Evolutionary conservation across 2,329 filamentous ascomycete genomes (phyloP).

Genomic region (Nigrospora osmanthi): DNA sequence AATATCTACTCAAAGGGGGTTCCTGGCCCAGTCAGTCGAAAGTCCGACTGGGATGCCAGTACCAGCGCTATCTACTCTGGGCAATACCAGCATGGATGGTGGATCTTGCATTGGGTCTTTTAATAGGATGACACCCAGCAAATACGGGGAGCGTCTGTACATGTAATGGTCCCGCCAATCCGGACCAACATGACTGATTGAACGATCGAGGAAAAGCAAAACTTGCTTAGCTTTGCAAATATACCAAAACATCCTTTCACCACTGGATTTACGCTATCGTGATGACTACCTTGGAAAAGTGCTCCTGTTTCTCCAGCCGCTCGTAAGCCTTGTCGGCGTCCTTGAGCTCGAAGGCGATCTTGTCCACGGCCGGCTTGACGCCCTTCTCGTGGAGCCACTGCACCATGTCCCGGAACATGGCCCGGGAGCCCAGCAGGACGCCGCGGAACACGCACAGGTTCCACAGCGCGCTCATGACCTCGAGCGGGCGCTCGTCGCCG

Average conservation of each 20-base stretch:
- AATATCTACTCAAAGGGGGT: too few species aligned
- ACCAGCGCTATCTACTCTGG: too few species aligned
- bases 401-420: slow-evolving; percentile 9
- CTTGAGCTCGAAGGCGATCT: slow-evolving; percentile 6
- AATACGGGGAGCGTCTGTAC: too few species aligned
- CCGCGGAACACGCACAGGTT: slow-evolving; percentile 6
- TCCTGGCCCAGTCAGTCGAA: too few species aligned
- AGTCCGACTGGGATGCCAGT: too few species aligned
- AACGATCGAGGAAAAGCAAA: too few species aligned
- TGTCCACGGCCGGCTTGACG: slow-evolving; percentile 8
- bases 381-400: slow-evolving; percentile 8
- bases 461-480: slow-evolving; percentile 7
- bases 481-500: background rate
- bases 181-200: too few species aligned
- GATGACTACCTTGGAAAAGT: slow-evolving; percentile 11
- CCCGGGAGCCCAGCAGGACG: slow-evolving; percentile 7
- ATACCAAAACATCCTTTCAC: background rate
- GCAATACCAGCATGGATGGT: too few species aligned
- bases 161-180: too few species aligned
- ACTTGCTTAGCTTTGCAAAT: background rate
- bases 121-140: too few species aligned
- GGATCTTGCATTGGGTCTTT: too few species aligned
- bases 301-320: slow-evolving; percentile 8
- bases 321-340: slow-evolving; percentile 7
- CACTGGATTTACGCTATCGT: slow-evolving; percentile 1